Evolutionary conservation across 2,329 filamentous ascomycete genomes (phyloP).

Genomic region (Alternaria brassicicola): DNA sequence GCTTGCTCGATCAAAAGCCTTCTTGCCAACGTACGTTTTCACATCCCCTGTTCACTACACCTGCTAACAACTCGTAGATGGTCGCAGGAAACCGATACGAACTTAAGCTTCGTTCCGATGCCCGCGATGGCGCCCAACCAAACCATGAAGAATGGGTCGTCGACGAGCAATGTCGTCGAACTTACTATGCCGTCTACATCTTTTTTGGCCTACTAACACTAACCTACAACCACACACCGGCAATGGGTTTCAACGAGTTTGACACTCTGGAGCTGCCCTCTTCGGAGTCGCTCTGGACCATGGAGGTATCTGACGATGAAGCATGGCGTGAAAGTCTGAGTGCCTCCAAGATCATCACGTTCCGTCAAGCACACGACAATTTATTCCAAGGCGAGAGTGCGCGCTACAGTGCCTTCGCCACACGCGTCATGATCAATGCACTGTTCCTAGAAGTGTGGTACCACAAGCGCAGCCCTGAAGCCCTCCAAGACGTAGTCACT

Average conservation of each 20-base stretch:
- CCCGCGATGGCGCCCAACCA: slow-evolving; percentile 75
- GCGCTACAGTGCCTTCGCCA: slow-evolving; percentile 94
- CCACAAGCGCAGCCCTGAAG: slow-evolving; percentile 97
- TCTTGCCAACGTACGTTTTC: slow-evolving; percentile 69
- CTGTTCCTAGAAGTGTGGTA: slow-evolving; percentile 99
- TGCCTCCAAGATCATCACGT: slow-evolving; percentile 76
- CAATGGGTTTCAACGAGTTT: slow-evolving; percentile 98
- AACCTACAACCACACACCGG: slow-evolving; percentile 97
- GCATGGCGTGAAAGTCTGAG: slow-evolving; percentile 83
- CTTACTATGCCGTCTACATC: slow-evolving; percentile 98
- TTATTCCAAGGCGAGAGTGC: slow-evolving; percentile 92
- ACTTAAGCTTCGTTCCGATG: slow-evolving; percentile 89
- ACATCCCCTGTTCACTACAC: background rate
- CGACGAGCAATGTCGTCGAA: slow-evolving; percentile 93
- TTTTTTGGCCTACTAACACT: slow-evolving; percentile 95
- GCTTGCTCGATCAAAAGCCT: slow-evolving; percentile 98
- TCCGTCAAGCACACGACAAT: slow-evolving; percentile 92
- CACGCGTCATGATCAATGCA: slow-evolving; percentile 98
- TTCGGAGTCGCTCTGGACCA: slow-evolving; percentile 92
- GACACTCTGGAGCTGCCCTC: slow-evolving; percentile 91
- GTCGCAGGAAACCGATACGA: slow-evolving; percentile 97
- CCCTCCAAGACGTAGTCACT: slow-evolving; percentile 93
- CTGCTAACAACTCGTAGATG: slow-evolving; percentile 60
- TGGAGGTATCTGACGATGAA: slow-evolving; percentile 76
- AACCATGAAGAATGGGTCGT: slow-evolving; percentile 92